Conservation (phyloP, 768 basidiomycete species). For the Boletellus ananiceps region DNA sequence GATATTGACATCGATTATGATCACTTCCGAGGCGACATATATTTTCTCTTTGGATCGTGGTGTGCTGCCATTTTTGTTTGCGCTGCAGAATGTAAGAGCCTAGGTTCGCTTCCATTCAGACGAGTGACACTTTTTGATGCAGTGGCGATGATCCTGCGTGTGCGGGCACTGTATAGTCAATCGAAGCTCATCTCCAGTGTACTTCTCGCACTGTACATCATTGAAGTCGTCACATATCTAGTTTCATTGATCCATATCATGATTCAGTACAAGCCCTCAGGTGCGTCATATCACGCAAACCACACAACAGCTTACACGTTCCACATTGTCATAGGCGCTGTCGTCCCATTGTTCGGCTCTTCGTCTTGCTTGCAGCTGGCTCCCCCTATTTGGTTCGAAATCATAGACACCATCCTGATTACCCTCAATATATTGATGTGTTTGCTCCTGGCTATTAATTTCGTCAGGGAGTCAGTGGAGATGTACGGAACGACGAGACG, state of each 20-base stretch:
- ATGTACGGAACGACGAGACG: too few species aligned
- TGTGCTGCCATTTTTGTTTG: not conserved
- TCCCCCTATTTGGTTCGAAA: not conserved
- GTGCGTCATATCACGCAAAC: not conserved
- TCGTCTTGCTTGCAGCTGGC: not conserved
- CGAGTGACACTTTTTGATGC: not conserved
- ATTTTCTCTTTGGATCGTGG: not conserved
- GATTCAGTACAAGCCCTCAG: not conserved
- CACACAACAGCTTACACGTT: not conserved
- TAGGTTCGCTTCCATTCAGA: too few species aligned
- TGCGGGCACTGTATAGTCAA: not conserved
- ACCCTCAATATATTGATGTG: not conserved
- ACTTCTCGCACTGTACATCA: not conserved
- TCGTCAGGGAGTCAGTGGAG: not conserved
- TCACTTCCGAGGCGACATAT: not conserved
- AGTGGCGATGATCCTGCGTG: not conserved
- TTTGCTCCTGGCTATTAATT: not conserved
- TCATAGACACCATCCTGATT: not conserved
- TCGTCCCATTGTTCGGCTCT: not conserved
- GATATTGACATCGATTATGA: not conserved
- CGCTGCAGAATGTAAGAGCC: not conserved
- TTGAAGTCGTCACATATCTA: not conserved
- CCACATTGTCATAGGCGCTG: not conserved
- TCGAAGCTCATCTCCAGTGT: not conserved
- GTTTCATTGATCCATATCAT: too few species aligned